Conservation (phyloP, 129 eudicot genomes). For the Ambrosia trifida region DNA sequence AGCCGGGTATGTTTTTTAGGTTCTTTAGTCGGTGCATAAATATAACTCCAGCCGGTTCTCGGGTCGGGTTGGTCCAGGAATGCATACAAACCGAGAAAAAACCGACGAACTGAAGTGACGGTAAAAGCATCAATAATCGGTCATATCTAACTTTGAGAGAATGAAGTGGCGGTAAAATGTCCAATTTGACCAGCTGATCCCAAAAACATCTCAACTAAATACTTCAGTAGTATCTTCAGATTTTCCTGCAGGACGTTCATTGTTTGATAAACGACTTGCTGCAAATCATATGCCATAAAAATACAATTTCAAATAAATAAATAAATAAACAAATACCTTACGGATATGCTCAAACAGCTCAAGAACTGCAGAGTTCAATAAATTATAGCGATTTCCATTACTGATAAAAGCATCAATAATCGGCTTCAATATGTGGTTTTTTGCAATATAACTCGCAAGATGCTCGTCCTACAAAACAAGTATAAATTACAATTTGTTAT, state of each 20-base stretch:
- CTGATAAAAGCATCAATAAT: conserved; percentile 73
- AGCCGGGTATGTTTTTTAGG: too few relatives aligned
- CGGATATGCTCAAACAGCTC: conserved; percentile 86
- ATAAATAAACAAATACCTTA: conserved; percentile 49
- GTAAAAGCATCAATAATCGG: too few relatives aligned
- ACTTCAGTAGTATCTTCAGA: conserved; percentile 59
- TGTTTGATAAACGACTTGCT: background rate
- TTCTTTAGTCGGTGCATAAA: too few relatives aligned
- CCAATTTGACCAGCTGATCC: conserved; percentile 69
- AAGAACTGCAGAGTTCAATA: conserved; percentile 84
- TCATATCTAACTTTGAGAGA: conserved; percentile 82
- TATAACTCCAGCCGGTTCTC: too few relatives aligned
- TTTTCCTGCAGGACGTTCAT: conserved; percentile 59
- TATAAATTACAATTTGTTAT: background rate
- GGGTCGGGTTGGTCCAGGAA: too few relatives aligned
- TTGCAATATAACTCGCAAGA: conserved; percentile 68
- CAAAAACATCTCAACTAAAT: conserved; percentile 82
- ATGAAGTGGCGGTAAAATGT: conserved; percentile 55
- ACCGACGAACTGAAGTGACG: too few relatives aligned
- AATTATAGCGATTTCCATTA: conserved; percentile 85
- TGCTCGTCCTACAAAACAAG: conserved; percentile 74
- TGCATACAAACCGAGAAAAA: too few relatives aligned
- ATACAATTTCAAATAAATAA: background rate
- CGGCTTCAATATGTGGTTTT: conserved; percentile 72
- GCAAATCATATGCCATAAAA: conserved; percentile 8